These are phyloP conservation scores for Cercospora sp. DNA, from an alignment of 2,329 filamentous ascomycete genomes.

Conservation along the genomic window DNA sequence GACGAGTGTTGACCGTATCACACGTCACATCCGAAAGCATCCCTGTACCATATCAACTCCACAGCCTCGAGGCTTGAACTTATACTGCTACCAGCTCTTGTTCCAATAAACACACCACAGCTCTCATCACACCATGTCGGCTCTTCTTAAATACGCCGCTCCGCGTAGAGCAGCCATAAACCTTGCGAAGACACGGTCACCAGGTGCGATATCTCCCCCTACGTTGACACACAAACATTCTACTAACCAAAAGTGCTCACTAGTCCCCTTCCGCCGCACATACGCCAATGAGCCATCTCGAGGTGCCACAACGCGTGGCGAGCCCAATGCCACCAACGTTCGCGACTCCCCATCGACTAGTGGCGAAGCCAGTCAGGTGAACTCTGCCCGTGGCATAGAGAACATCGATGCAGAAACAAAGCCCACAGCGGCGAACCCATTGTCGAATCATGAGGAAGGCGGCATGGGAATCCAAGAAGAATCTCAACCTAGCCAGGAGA, in stretches of 20 bases:
- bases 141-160: not conserved
- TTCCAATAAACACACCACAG: not conserved
- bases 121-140: not conserved
- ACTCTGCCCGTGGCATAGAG: not conserved
- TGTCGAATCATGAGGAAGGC: not conserved
- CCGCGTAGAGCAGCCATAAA: not conserved
- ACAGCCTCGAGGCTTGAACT: not conserved
- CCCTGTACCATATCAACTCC: not conserved
- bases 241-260: not conserved
- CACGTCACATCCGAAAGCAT: conserved; percentile 1
- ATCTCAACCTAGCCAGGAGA: conserved; percentile 14
- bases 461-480: conserved; percentile 1
- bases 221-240: not conserved
- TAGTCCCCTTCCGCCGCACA: not conserved
- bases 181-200: not conserved
- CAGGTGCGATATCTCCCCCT: not conserved
- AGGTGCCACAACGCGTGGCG: not conserved
- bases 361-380: not conserved
- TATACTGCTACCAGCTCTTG: not conserved
- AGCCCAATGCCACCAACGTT: not conserved
- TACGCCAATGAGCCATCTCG: not conserved
- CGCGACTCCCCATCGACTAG: not conserved
- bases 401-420: not conserved
- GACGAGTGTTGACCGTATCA: not conserved
- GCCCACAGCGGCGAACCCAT: not conserved